A percentile compares a stretch with the other conserved stretches of the same genome.
Evolutionary conservation across 2,329 filamentous ascomycete species (phyloP).

Genomic region (Ceratocystis alfenasii): DNA sequence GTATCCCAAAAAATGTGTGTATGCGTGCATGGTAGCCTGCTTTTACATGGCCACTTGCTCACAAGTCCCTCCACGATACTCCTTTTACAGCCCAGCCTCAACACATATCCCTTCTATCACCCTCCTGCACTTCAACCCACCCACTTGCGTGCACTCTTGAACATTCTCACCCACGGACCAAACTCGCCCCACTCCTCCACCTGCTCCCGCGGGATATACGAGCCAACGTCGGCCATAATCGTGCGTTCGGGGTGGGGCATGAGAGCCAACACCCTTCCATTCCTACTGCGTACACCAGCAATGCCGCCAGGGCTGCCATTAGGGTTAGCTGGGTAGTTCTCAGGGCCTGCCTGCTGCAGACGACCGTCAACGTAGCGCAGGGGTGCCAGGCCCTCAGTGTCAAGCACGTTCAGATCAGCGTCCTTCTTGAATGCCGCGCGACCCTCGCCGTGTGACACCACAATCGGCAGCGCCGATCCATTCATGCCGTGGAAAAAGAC

Average conservation of each 20-base stretch:
- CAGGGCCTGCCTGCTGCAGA: slow-evolving; percentile 51
- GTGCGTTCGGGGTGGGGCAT: slow-evolving; percentile 95
- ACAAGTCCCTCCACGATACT: neutral
- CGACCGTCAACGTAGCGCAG: slow-evolving; percentile 78
- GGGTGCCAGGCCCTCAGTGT: slow-evolving; percentile 49
- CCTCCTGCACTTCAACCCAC: slow-evolving; percentile 43
- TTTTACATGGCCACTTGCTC: neutral
- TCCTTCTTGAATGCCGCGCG: slow-evolving; percentile 58
- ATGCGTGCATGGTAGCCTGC: neutral
- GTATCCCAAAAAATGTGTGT: slow-evolving; percentile 3
- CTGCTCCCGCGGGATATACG: slow-evolving; percentile 52
- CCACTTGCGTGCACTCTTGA: slow-evolving; percentile 80
- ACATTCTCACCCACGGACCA: slow-evolving; percentile 76
- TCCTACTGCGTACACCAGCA: slow-evolving; percentile 62
- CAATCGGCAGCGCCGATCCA: slow-evolving; percentile 70
- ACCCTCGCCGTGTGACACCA: slow-evolving; percentile 83
- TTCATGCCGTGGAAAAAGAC: slow-evolving; percentile 87
- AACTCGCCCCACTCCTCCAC: slow-evolving; percentile 62
- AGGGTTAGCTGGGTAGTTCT: slow-evolving; percentile 74
- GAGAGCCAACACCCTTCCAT: slow-evolving; percentile 73
- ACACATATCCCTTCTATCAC: neutral
- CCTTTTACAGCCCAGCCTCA: neutral
- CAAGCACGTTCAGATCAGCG: slow-evolving; percentile 36
- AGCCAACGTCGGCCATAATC: slow-evolving; percentile 64
- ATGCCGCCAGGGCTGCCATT: slow-evolving; percentile 77